Evolutionary conservation across 495 filamentous ascomycete species (phyloP).

Genomic region (Talaromyces thailandensis): DNA sequence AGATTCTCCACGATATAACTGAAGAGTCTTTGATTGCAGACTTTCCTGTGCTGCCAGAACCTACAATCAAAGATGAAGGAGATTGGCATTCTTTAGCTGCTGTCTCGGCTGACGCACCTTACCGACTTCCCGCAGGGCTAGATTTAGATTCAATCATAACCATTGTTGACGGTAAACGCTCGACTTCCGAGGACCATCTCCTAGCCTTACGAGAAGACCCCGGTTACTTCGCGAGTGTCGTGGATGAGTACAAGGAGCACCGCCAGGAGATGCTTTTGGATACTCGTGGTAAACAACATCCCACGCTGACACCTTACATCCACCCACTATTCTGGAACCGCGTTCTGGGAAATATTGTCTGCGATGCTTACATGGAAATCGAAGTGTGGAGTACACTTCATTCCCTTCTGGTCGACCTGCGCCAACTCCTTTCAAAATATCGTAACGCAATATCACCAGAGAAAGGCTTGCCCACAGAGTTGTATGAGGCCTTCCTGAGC

Average conservation of each 20-base stretch:
- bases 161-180: constrained; percentile 26
- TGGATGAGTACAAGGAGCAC: constrained; percentile 33
- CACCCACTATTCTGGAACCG: constrained; percentile 22
- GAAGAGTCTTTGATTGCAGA: constrained; percentile 9
- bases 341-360: constrained; percentile 18
- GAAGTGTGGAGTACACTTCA: constrained; percentile 19
- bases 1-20: constrained; percentile 36
- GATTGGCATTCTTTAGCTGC: constrained; percentile 19
- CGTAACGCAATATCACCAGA: constrained; percentile 13
- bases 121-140: constrained; percentile 28
- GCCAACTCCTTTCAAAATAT: constrained; percentile 19
- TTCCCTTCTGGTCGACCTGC: constrained; percentile 19
- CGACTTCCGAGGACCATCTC: constrained; percentile 39
- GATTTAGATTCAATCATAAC: constrained; percentile 30
- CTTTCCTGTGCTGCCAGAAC: constrained; percentile 19
- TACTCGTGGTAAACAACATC: constrained; percentile 17
- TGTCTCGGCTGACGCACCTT: constrained; percentile 36
- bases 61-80: constrained; percentile 9
- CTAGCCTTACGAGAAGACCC: constrained; percentile 49
- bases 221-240: constrained; percentile 31
- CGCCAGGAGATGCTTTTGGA: constrained; percentile 26
- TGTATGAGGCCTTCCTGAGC: constrained; percentile 19
- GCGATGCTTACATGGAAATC: constrained; percentile 13
- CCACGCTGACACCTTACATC: constrained; percentile 11
- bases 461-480: constrained; percentile 27